Base-by-base conservation (phyloP, 2,329 filamentous ascomycete species). In the Neonectria sp. region DNA sequence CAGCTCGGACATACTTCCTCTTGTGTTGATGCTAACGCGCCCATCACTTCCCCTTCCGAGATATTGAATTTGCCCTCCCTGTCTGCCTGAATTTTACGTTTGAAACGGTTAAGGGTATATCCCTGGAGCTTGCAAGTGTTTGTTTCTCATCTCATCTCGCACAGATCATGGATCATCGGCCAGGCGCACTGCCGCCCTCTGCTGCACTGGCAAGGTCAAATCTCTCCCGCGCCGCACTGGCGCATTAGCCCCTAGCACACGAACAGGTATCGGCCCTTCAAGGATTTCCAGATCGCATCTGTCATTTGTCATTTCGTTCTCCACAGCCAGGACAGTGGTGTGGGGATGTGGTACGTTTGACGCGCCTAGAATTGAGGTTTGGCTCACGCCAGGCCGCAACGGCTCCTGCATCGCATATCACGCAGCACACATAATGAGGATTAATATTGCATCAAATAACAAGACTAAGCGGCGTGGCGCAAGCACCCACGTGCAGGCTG, bases 81-180 rank as follows among this genome's bases (percentile, higher is more conserved):
- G 68, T 37, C 33, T 69, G 57, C 61, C 64, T 75, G 66, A 67
- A 66, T 66, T 61, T 53, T 57, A 51, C 57, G 51, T 65, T 61
- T 40, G 57, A 65, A 61, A 60, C 46, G 27, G 57, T 33, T 60
- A 57, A 46, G 63, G 46, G 33, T 37, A 57, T 55, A 27, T 29
- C 31, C 46, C 49, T 56, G 33, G 40, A 25, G 37, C 46, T 57
- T 52, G 53, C 46, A 56, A 61, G 52, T 48, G 63, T 53, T 55
- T 53, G 52, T 46, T 59, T 52, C 58, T 58, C 63, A 66, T 66
- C 63, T 66, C 60, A 66, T 66, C 57, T 66, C 21, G 53, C 57
- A 58, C 60, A 58, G 58, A 66, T 66, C 53, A 58, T 66, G 57
- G 52, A 66, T 51, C 63, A 55, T 45, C n/a, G 48, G 46, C 45